Base-by-base conservation (phyloP, 306 rosid species). In the Crataegus laevigata region DNA sequence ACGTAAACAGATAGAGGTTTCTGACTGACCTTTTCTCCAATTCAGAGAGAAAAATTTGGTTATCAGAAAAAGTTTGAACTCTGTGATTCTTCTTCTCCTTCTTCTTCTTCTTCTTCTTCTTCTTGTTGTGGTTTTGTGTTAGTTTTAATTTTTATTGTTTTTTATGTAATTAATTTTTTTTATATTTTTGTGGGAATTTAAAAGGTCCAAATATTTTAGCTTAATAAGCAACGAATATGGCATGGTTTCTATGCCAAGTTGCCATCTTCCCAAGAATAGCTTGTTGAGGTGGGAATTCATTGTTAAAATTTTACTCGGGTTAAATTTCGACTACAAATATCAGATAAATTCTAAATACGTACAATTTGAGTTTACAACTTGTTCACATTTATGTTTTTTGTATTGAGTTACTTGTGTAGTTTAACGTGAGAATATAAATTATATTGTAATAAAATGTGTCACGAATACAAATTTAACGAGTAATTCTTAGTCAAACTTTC, bases 251-350 rank as follows among this genome's bases (percentile, higher is more conserved):
- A 68, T 83, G 88, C 87, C 75, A 80, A 86, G 89, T 84, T 85
- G 96, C 89, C 86, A 87, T 78, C 85, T 75, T 82, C 88, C 86
- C 85, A 77, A 88, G 92, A 93, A 85, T 93, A 88, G 96, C 90
- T 88, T 87, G 89, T 74, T 81, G 87, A 81, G 88, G 77, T 87
- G 88, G 88, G 78, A 55, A 79, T 76, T 77, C 71, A 58, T 68
- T 69, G 76, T 68, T 21, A n/a, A 26, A 6, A 63, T 63, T 63
- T 18, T 7, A 19, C 4, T 30, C 4, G 2, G 68, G 68, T 17
- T 63, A 63, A 6, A 29, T 30, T 63, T 29, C 3, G 1, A 7
- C 13, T 17, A 28, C 62, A 12, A 13, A 6, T 14, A 26, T 12
- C 7, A 13, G 66, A 3, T 25, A 60, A 60, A 60, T 26, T 60